Evolutionary conservation across 768 basidiomycete species (phyloP).

Genomic region (Suillus subluteus): DNA sequence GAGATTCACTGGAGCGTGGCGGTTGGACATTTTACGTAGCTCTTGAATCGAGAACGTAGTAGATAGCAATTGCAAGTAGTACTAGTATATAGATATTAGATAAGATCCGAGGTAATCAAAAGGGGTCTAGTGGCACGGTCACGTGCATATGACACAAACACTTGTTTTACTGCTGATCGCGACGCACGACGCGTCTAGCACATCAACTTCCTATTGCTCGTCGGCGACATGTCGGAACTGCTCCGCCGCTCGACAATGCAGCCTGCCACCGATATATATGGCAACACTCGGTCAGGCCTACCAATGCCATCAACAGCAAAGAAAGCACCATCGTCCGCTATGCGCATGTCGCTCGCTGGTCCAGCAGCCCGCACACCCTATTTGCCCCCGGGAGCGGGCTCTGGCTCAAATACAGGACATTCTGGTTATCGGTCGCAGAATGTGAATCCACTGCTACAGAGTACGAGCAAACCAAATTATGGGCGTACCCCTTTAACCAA

Average conservation of each 20-base stretch:
- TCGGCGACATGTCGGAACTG: conserved; percentile 44
- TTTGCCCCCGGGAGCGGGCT: conserved; percentile 38
- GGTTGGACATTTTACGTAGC: not conserved
- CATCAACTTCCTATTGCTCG: conserved; percentile 10
- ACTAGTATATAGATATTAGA: not conserved
- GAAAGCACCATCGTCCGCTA: conserved; percentile 56
- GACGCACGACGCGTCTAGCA: conserved; percentile 14
- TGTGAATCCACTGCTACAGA: conserved; percentile 67
- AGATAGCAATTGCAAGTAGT: not conserved
- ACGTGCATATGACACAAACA: conserved; percentile 3
- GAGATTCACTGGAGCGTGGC: conserved; percentile 43
- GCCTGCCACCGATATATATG: conserved; percentile 50
- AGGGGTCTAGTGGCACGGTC: conserved; percentile 1
- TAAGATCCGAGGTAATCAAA: not conserved
- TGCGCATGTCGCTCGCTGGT: conserved; percentile 75
- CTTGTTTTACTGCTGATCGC: conserved; percentile 13
- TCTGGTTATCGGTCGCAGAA: conserved; percentile 74
- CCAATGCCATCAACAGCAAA: conserved; percentile 78
- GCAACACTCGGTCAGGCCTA: conserved; percentile 61
- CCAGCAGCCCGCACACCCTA: conserved; percentile 67
- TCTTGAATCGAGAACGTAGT: not conserved
- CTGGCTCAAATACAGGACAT: conserved; percentile 60
- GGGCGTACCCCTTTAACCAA: conserved; percentile 77
- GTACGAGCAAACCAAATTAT: conserved; percentile 64
- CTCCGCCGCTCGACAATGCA: conserved; percentile 65